These are phyloP conservation scores for Teratosphaeria epicoccoides DNA, from an alignment of 2,329 filamentous ascomycete genomes.

Conservation along the genomic window DNA sequence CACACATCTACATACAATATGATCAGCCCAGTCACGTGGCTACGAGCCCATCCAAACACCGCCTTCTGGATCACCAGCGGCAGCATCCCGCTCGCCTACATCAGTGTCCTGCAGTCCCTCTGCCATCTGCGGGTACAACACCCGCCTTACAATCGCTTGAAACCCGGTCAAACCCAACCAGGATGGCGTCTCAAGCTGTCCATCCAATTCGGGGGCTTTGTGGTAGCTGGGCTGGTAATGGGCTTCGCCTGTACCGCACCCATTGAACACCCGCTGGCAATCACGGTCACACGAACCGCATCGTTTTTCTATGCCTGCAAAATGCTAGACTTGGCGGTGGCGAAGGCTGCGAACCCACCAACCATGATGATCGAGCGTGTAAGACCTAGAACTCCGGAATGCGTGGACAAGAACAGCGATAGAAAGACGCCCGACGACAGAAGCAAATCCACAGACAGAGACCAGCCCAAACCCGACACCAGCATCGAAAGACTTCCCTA, in stretches of 20 bases:
- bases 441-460: not conserved
- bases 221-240: not conserved
- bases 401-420: no score
- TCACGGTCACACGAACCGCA: slow-evolving; percentile 5
- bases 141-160: not conserved
- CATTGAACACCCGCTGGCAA: not conserved
- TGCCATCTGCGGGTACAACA: not conserved
- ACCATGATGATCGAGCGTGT: slow-evolving; percentile 1
- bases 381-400: no score
- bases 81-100: not conserved
- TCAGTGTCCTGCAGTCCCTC: not conserved
- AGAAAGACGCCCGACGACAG: not conserved
- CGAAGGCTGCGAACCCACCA: slow-evolving; percentile 7
- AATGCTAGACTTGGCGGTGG: slow-evolving; percentile 9
- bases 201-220: not conserved
- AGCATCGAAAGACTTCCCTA: not conserved
- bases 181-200: not conserved
- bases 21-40: not conserved
- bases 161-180: not conserved
- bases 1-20: no score
- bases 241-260: not conserved
- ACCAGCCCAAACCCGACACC: no score
- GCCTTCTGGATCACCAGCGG: not conserved
- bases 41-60: not conserved
- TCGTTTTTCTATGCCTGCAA: slow-evolving; percentile 15